A percentile compares a stretch with the other conserved stretches of the same genome.
These are phyloP conservation scores for Hypoxylon sp. DNA, from an alignment of 2,329 filamentous ascomycete genomes.

Conservation along the genomic window DNA sequence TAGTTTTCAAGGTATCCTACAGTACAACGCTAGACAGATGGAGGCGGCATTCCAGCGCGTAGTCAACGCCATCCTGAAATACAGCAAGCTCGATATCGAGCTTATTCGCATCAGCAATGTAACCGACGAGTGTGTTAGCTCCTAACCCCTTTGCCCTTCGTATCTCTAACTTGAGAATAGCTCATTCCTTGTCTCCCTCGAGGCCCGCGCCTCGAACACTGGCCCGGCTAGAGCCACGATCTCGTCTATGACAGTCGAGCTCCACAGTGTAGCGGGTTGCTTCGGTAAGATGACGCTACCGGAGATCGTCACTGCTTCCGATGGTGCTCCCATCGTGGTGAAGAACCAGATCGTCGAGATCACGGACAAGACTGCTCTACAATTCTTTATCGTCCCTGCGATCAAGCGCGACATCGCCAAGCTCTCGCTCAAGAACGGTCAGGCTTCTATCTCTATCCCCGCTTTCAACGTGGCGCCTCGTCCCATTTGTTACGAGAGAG, in stretches of 20 bases:
- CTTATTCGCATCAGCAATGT: constrained; percentile 51
- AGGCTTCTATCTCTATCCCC: constrained; percentile 37
- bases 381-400: constrained; percentile 45
- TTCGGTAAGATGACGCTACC: constrained; percentile 49
- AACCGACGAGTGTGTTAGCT: constrained; percentile 50
- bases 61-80: constrained; percentile 41
- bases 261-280: constrained; percentile 38
- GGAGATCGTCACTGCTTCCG: constrained; percentile 34
- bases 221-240: constrained; percentile 41
- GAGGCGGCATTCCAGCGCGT: constrained; percentile 45
- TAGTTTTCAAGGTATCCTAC: constrained; percentile 41
- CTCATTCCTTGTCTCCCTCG: constrained; percentile 48
- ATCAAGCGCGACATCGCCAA: constrained; percentile 29
- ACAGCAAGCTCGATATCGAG: constrained; percentile 46
- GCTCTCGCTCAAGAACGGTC: constrained; percentile 47
- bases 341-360: constrained; percentile 47
- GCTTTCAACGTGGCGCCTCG: constrained; percentile 45
- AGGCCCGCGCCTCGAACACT: constrained; percentile 46
- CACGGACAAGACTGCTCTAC: constrained; percentile 44
- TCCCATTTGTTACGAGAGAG: constrained; percentile 47
- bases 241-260: constrained; percentile 41
- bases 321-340: constrained; percentile 45
- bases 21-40: constrained; percentile 43
- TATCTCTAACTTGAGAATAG: constrained; percentile 30
- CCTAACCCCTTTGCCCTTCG: constrained; percentile 16